Evolutionary conservation across 1,284 basidiomycete genomes (phyloP), one percentile per base, ranked within the genome.

Genomic region (Cronartium quercuum): DNA sequence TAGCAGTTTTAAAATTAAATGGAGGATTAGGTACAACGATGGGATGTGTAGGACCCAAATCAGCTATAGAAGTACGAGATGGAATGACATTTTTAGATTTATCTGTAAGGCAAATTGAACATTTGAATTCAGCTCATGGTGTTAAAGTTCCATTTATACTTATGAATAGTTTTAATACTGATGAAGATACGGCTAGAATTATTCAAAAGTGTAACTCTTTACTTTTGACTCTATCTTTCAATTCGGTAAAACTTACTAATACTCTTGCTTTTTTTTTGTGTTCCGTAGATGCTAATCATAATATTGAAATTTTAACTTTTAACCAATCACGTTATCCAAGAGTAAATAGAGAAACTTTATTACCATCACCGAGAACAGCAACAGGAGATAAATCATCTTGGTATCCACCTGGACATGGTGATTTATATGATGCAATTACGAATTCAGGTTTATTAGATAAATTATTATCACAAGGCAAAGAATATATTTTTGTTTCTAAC

Each of bases 81-180:
- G 91, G 94, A 83, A 98, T 98, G 95, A 98, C 94, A 71, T 98
- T 98, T 89, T 88, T 98, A 78, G 95, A 98, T 84, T 86, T 98
- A 76, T 93, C 91, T 70, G 95, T 98, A 76, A 88, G 94, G 77
- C 95, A 98, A 84, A 98, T 98, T 80, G 95, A 98, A 85, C 86
- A 87, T 82, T 83, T 88, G 77, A 88, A 88, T 84, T 83, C 83
- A 75, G 81, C 84, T 65, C 84, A 87, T 84, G 84, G 85, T 79
- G 86, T 87, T 80, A 96, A 87, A 84, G 94, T 98, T 62, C 94
- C 95, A 15, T 91, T 98, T 82, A 95, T 98, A 84, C 89, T 98
- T 82, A 98, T 98, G 95, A 98, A 96, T 82, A 97, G 94, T 77
- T 98, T 98, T 89, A 98, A 98, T 87, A 98, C 96, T 57, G 94